phyloP scores from a whole-genome alignment of 148 eudicot species.

The Euryodendron excelsum region DNA sequence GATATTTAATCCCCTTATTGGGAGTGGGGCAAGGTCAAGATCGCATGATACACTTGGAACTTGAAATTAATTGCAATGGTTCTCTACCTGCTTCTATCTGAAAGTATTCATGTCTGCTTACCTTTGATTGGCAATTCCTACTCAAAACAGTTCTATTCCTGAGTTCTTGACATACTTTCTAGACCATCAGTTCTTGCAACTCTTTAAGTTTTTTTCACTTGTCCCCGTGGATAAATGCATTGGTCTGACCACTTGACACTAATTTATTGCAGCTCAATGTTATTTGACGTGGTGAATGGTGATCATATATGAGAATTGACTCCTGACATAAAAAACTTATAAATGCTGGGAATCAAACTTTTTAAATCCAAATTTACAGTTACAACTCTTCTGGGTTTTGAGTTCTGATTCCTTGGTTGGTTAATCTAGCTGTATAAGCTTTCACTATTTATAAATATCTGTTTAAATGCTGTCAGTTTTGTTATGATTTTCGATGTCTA shows the following conservation, averaged over 20 bases:
- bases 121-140: background rate
- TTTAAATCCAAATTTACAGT: background rate
- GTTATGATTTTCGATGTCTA: background rate
- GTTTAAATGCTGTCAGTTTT: background rate
- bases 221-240: background rate
- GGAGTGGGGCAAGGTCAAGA: background rate
- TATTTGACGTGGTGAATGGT: background rate
- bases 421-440: background rate
- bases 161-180: conserved; percentile 2
- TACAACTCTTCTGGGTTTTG: background rate
- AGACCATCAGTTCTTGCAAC: background rate
- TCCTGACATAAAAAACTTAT: background rate
- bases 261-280: background rate
- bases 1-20: background rate
- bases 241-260: background rate
- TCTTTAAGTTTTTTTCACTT: background rate
- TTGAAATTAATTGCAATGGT: background rate
- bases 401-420: background rate
- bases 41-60: background rate
- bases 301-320: background rate
- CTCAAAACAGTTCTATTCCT: background rate
- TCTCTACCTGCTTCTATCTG: background rate
- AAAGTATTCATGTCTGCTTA: background rate
- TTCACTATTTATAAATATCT: background rate
- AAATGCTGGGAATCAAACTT: background rate